Evolutionary conservation across 2,329 filamentous ascomycete genomes (phyloP).

Genomic region (Fusarium sp.): DNA sequence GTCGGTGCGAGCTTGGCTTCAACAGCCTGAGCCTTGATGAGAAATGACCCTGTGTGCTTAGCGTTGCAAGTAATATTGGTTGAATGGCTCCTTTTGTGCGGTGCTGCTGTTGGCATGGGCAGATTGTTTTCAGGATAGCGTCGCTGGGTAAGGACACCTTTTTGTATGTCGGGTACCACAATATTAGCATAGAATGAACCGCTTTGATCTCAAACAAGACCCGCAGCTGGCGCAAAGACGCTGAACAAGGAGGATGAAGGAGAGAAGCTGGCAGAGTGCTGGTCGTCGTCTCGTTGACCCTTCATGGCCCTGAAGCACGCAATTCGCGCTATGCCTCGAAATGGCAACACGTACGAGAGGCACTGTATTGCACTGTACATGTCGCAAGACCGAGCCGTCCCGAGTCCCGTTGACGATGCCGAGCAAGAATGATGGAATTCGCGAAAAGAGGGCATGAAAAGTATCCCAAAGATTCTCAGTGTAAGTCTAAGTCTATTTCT

Average conservation of each 20-base stretch:
- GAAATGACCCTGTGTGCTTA: slow-evolving; percentile 41
- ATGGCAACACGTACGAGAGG: neutral
- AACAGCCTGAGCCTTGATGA: slow-evolving; percentile 32
- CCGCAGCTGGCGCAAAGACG: slow-evolving; percentile 33
- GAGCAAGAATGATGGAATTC: neutral
- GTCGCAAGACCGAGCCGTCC: slow-evolving; percentile 33
- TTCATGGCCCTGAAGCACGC: slow-evolving; percentile 37
- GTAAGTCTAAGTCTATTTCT: neutral
- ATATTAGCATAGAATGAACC: slow-evolving; percentile 40
- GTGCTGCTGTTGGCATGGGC: slow-evolving; percentile 13
- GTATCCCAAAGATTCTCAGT: neutral
- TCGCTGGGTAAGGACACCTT: slow-evolving; percentile 6
- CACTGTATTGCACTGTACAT: slow-evolving; percentile 29
- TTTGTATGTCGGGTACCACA: slow-evolving; percentile 26
- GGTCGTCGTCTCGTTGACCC: slow-evolving; percentile 20
- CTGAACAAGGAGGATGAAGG: slow-evolving; percentile 40
- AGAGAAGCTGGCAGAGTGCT: slow-evolving; percentile 26
- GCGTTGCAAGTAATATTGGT: slow-evolving; percentile 29
- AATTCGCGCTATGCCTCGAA: slow-evolving; percentile 36
- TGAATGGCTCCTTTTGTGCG: slow-evolving; percentile 16
- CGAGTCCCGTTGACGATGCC: slow-evolving; percentile 31
- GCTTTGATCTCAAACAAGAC: slow-evolving; percentile 29
- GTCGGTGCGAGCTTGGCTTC: slow-evolving; percentile 11
- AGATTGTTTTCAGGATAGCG: slow-evolving; percentile 18
- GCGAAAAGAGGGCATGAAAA: neutral